A percentile compares a stretch with the other conserved stretches of the same genome.
These are phyloP conservation scores for Sicyos baderoa DNA, from an alignment of 306 rosid species.

Conservation along the genomic window DNA sequence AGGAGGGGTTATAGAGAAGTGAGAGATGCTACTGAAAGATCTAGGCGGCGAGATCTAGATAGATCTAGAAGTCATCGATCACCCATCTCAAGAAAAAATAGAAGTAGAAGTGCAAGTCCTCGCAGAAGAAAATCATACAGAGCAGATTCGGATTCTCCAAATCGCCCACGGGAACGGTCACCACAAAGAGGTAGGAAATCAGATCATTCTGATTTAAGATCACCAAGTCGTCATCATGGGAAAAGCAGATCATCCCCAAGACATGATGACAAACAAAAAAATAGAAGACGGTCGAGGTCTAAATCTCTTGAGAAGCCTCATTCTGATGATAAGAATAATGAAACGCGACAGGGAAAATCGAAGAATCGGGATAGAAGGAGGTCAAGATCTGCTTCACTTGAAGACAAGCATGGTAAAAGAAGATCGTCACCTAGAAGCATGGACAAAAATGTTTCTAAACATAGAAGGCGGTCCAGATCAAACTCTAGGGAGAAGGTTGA, in stretches of 20 bases:
- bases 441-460: conserved; percentile 57
- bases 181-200: conserved; percentile 51
- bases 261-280: conserved; percentile 42
- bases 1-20: conserved; percentile 50
- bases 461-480: conserved; percentile 61
- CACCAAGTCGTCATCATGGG: conserved; percentile 47
- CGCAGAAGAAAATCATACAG: conserved; percentile 43
- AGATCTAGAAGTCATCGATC: conserved; percentile 48
- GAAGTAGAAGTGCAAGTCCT: conserved; percentile 73
- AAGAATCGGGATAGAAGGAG: conserved; percentile 57
- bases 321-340: conserved; percentile 38
- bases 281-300: conserved; percentile 67
- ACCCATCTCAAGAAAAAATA: conserved; percentile 49
- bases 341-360: conserved; percentile 37
- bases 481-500: conserved; percentile 42
- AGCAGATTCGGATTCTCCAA: conserved; percentile 62
- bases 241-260: conserved; percentile 66
- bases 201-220: conserved; percentile 50
- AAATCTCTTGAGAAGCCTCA: conserved; percentile 51
- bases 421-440: conserved; percentile 52
- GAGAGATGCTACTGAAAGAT: conserved; percentile 58
- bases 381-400: conserved; percentile 61
- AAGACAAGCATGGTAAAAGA: conserved; percentile 42
- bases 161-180: conserved; percentile 49
- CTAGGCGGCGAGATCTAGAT: conserved; percentile 59